These are phyloP conservation scores for Polytrichum formosum DNA, from an alignment of 225 moss, liverwort and hornwort species.

Conservation along the genomic window DNA sequence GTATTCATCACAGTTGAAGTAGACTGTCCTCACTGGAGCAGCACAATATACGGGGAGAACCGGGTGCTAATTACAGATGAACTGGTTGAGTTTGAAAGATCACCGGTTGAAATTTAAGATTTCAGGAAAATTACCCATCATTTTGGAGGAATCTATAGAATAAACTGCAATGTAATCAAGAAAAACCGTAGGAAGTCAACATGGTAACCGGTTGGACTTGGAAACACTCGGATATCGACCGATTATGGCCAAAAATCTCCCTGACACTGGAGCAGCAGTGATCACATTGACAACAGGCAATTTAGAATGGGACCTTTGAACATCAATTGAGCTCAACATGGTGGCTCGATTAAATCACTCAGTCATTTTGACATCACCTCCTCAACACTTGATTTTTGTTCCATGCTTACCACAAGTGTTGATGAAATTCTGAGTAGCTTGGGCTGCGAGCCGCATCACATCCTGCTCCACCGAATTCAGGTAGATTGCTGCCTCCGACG, in stretches of 20 bases:
- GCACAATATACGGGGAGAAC: background rate
- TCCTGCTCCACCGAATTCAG: constrained; percentile 38
- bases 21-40: too few relatives aligned
- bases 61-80: too few relatives aligned
- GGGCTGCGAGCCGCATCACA: constrained; percentile 35
- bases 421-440: constrained; percentile 27
- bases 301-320: background rate
- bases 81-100: too few relatives aligned
- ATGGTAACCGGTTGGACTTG: too few relatives aligned
- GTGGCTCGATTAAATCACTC: background rate
- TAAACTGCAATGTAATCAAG: too few relatives aligned
- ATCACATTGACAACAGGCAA: background rate
- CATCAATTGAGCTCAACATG: background rate
- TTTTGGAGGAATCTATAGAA: too few relatives aligned
- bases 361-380: background rate
- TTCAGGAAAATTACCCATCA: too few relatives aligned
- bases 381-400: background rate
- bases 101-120: too few relatives aligned
- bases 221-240: too few relatives aligned
- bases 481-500: constrained; percentile 17
- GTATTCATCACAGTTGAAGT: too few relatives aligned
- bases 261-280: background rate
- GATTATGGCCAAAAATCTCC: too few relatives aligned
- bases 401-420: constrained; percentile 37
- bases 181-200: too few relatives aligned